A percentile compares a stretch with the other conserved stretches of the same genome.
Conservation (phyloP, 106 monocot species). For the Acorus calamus region DNA sequence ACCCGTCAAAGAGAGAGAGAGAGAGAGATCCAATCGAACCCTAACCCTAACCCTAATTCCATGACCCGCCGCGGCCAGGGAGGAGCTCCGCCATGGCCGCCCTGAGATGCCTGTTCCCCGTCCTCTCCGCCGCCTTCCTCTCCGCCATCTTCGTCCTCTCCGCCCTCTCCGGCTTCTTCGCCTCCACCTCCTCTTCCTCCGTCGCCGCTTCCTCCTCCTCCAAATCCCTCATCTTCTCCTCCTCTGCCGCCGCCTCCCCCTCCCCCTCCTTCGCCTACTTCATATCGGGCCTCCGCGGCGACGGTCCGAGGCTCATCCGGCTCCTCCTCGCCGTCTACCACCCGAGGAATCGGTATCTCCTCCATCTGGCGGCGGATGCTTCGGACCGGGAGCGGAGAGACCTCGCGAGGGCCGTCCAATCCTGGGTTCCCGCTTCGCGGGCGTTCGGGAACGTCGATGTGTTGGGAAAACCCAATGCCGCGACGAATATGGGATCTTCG, state of each 20-base stretch:
- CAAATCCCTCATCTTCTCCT: conserved; percentile 18
- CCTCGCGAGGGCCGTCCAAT: conserved; percentile 20
- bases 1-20: too few relatives aligned
- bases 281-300: conserved; percentile 50
- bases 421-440: conserved; percentile 35
- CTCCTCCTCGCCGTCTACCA: conserved; percentile 78
- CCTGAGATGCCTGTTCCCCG: conserved; percentile 52
- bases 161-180: too few relatives aligned
- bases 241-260: conserved; percentile 21
- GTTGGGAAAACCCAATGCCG: conserved; percentile 46
- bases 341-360: conserved; percentile 73
- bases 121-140: conserved; percentile 55
- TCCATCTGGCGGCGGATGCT: conserved; percentile 58
- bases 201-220: conserved; percentile 44
- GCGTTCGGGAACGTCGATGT: conserved; percentile 78
- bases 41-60: conserved; percentile 3
- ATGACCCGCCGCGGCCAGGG: neutral
- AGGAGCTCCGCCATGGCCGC: conserved; percentile 13
- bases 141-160: conserved; percentile 47
- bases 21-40: neutral
- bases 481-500: conserved; percentile 65
- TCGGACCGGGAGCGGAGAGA: conserved; percentile 29
- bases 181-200: too few relatives aligned
- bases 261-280: conserved; percentile 72
- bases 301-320: conserved; percentile 38